Evolutionary conservation across 495 filamentous ascomycete species (phyloP).

Genomic region (Cercophora samala): DNA sequence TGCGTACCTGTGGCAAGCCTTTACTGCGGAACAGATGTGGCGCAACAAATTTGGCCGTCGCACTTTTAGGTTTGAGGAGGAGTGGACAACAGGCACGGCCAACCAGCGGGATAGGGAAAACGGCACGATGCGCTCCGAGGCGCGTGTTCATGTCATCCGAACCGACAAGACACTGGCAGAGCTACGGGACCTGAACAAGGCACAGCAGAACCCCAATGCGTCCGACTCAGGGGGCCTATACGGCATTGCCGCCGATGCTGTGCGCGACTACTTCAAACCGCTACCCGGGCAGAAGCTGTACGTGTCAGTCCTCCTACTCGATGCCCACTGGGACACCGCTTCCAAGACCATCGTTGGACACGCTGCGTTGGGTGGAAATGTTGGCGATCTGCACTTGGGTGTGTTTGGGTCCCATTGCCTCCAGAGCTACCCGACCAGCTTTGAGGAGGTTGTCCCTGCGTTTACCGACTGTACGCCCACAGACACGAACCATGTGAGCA

Average conservation of each 20-base stretch:
- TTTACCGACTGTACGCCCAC: slow-evolving; percentile 87
- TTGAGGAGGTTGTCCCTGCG: slow-evolving; percentile 82
- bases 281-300: slow-evolving; percentile 75
- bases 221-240: slow-evolving; percentile 68
- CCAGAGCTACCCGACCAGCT: slow-evolving; percentile 76
- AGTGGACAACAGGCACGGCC: slow-evolving; percentile 79
- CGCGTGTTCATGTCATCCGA: slow-evolving; percentile 79
- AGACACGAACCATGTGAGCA: slow-evolving; percentile 73
- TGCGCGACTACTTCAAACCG: slow-evolving; percentile 69
- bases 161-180: slow-evolving; percentile 80
- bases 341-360: slow-evolving; percentile 71
- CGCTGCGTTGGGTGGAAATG: slow-evolving; percentile 67
- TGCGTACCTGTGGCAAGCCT: slow-evolving; percentile 93
- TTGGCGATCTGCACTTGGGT: slow-evolving; percentile 70
- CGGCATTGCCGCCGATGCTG: slow-evolving; percentile 68
- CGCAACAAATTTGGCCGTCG: slow-evolving; percentile 79
- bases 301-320: slow-evolving; percentile 77
- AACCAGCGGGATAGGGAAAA: slow-evolving; percentile 65
- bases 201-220: slow-evolving; percentile 73
- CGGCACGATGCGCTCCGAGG: slow-evolving; percentile 79
- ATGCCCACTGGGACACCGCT: slow-evolving; percentile 79
- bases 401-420: slow-evolving; percentile 89
- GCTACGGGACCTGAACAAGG: slow-evolving; percentile 69
- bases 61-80: slow-evolving; percentile 85
- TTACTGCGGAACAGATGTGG: slow-evolving; percentile 92